Conservation (phyloP, 805 yeast genomes). For the Candida corydali region DNA sequence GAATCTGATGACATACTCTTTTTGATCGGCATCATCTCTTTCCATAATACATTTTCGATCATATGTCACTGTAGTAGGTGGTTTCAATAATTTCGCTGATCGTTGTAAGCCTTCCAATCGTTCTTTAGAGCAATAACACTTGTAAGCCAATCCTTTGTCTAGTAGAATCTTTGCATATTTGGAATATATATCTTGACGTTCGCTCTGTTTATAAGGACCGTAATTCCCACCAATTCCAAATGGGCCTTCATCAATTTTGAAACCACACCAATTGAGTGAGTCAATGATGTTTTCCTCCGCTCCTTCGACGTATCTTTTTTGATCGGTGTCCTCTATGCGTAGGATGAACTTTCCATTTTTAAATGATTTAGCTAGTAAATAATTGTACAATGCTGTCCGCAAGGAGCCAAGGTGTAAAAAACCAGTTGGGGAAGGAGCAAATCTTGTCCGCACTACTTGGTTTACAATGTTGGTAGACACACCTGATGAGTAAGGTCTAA, state of each 20-base stretch:
- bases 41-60: constrained; percentile 72
- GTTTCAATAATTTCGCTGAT: constrained; percentile 68
- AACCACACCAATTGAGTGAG: constrained; percentile 71
- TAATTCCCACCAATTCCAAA: constrained; percentile 42
- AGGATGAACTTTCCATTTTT: constrained; percentile 80
- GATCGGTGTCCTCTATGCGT: constrained; percentile 92
- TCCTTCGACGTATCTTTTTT: constrained; percentile 66
- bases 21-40: constrained; percentile 32
- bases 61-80: constrained; percentile 90
- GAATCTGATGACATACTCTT: constrained; percentile 60
- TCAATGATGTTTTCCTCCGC: constrained; percentile 82
- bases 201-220: constrained; percentile 86
- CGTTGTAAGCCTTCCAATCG: constrained; percentile 64
- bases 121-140: constrained; percentile 83
- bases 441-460: constrained; percentile 75
- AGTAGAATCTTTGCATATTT: constrained; percentile 55
- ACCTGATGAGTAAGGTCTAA: neutral
- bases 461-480: neutral
- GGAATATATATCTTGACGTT: constrained; percentile 63
- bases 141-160: constrained; percentile 69
- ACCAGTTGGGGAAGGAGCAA: constrained; percentile 99
- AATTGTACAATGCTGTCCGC: constrained; percentile 90
- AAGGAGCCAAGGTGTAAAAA: constrained; percentile 88
- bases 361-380: constrained; percentile 61
- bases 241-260: constrained; percentile 83